Evolutionary conservation across 805 yeast genomes (phyloP), one percentile per base, ranked within the genome.

Genomic region (Wickerhamomyces pijperi): DNA sequence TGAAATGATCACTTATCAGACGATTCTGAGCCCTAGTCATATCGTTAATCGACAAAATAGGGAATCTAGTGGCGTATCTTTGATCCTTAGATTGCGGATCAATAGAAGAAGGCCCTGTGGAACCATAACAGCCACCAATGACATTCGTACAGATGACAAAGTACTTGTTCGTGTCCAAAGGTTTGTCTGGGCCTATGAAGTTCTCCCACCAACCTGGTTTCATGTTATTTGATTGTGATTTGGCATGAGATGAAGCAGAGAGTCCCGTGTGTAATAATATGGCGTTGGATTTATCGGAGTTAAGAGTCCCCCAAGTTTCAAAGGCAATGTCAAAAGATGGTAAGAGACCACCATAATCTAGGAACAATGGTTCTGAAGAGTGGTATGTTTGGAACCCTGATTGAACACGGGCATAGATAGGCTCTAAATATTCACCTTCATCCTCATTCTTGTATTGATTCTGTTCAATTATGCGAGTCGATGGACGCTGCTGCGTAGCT

Each of bases 181-280:
- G 76, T 5, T 56, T 50, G 2, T 79, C 87, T 1, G 95, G 84
- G 0, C 97, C 97, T 38, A 88, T 85, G 59, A 87, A 87, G 42
- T 76, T 71, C 54, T 88, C 96, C 97, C 97, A 88, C 97, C 97
- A 88, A 14, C 97, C 97, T 5, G 77, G 75, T 44, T 73, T 72
- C 5, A 73, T 56, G 56, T 87, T 87, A 23, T 70, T 64, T 0
- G 66, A 63, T 43, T 83, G 92, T 3, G 95, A 83, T 51, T 75
- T 82, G 9, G 96, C 97, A 63, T 88, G 97, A 2, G 95, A 84
- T 0, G 95, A 83, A 0, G 96, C 96, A 0, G 95, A 83, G 16
- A 88, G 67, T 0, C 97, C 97, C 1, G 97, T 88, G 52, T 88
- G 96, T 9, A 88, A 61, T 29, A 88, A 64, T 17, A 88, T 73